These are phyloP conservation scores for Macrolepiota fuliginosa DNA, from an alignment of 768 basidiomycete species.

Conservation along the genomic window DNA sequence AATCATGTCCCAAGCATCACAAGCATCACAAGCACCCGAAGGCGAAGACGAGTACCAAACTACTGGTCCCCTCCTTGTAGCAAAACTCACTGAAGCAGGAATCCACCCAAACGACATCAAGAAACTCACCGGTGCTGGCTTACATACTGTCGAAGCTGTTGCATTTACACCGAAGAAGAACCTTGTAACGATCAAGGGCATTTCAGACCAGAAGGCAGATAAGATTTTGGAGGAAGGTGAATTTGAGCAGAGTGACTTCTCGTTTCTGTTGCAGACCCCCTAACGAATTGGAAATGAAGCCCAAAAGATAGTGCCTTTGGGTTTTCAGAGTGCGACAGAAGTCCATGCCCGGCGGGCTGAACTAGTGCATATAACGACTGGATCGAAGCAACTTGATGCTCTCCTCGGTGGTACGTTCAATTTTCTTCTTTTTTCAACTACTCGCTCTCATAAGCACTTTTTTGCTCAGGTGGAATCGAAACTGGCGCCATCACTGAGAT, in stretches of 20 bases:
- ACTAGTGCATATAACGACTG: slow-evolving; percentile 94
- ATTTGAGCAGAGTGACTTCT: slow-evolving; percentile 20
- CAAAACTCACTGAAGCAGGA: slow-evolving; percentile 85
- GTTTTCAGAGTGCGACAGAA: slow-evolving; percentile 98
- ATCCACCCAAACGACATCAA: slow-evolving; percentile 90
- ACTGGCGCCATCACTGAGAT: slow-evolving; percentile 98
- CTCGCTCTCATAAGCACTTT: slow-evolving; percentile 10
- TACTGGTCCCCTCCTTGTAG: slow-evolving; percentile 81
- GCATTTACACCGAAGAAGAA: slow-evolving; percentile 96
- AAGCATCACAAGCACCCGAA: slow-evolving; percentile 43
- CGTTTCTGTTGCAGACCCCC: neutral
- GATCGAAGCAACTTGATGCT: slow-evolving; percentile 93
- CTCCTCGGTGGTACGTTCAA: slow-evolving; percentile 75
- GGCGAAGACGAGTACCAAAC: slow-evolving; percentile 55
- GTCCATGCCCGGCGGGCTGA: slow-evolving; percentile 94
- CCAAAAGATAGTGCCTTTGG: slow-evolving; percentile 93
- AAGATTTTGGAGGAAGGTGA: slow-evolving; percentile 91
- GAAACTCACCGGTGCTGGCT: slow-evolving; percentile 90
- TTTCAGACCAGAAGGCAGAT: slow-evolving; percentile 96
- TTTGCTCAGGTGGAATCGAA: slow-evolving; percentile 82
- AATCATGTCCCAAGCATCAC: slow-evolving; percentile 56
- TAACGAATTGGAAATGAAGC: slow-evolving; percentile 44
- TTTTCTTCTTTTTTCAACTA: slow-evolving; percentile 9
- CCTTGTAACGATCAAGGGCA: slow-evolving; percentile 89
- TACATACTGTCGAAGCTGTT: slow-evolving; percentile 92